phyloP scores from a whole-genome alignment of 164 flowering plant genomes.

The Nymphaea colorata region DNA sequence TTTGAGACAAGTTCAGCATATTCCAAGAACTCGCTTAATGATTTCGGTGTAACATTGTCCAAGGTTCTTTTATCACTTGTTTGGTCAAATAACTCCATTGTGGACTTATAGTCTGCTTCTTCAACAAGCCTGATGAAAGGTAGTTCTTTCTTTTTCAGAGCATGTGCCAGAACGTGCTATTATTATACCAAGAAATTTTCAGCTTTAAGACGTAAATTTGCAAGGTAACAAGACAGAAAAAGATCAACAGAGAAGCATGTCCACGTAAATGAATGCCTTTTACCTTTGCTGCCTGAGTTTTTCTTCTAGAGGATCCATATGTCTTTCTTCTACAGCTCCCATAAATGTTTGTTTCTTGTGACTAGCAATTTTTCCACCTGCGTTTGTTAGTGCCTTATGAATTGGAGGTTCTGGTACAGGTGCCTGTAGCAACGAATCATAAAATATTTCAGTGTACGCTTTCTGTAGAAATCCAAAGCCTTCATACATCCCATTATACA shows the following conservation, averaged over 20 bases:
- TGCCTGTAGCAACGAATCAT: not conserved
- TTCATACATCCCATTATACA: too few species aligned
- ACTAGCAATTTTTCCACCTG: not conserved
- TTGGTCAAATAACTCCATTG: slow-evolving; percentile 66
- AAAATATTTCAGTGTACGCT: too few species aligned
- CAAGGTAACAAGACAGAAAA: not conserved
- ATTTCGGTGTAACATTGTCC: slow-evolving; percentile 80
- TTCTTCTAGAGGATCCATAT: slow-evolving; percentile 77
- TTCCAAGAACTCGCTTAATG: slow-evolving; percentile 74
- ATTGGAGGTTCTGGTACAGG: not conserved
- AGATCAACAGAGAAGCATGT: not conserved
- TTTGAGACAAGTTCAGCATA: slow-evolving; percentile 84
- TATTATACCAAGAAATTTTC: not conserved
- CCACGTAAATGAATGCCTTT: not conserved
- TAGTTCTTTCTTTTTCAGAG: not conserved
- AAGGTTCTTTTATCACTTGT: slow-evolving; percentile 57
- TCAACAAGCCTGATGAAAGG: slow-evolving; percentile 65
- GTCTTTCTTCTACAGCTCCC: slow-evolving; percentile 30
- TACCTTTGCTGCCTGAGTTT: slow-evolving; percentile 92
- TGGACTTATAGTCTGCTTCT: slow-evolving; percentile 81
- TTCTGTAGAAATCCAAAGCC: too few species aligned
- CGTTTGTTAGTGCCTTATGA: not conserved
- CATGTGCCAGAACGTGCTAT: not conserved
- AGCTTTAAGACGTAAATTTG: not conserved
- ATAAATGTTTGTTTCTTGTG: slow-evolving; percentile 35